Conservation (phyloP, 148 eudicot species). For the Selenicereus undatus region DNA sequence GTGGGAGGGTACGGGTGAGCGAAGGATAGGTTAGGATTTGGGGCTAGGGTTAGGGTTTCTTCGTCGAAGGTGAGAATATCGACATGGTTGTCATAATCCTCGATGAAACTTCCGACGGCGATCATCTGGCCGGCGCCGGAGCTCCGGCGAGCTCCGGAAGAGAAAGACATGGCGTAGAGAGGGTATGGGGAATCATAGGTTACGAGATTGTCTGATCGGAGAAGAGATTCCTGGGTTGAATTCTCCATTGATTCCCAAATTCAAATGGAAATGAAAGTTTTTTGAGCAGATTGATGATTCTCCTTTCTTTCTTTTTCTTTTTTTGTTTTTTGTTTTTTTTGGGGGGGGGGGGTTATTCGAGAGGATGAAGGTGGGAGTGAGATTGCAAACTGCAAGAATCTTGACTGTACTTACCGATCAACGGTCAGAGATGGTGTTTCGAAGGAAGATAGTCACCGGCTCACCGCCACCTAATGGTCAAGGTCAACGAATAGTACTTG, state of each 20-base stretch:
- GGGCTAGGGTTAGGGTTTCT: conserved; percentile 48
- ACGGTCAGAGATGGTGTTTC: conserved; percentile 13
- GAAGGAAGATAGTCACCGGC: background rate
- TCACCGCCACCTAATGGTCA: conserved; percentile 13
- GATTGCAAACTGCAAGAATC: background rate
- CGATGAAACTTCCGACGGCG: conserved; percentile 88
- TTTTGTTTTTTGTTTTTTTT: too few relatives aligned
- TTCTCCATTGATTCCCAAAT: conserved; percentile 37
- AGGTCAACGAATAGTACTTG: conserved; percentile 6
- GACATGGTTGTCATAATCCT: conserved; percentile 70
- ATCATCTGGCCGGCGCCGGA: conserved; percentile 24
- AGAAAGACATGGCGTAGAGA: conserved; percentile 70
- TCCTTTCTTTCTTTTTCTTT: background rate
- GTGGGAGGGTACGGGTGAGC: conserved; percentile 88
- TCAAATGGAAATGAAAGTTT: conserved; percentile 1
- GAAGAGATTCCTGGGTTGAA: conserved; percentile 40
- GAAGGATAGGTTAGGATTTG: conserved; percentile 61
- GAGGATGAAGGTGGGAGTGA: background rate
- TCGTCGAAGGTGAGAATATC: conserved; percentile 65
- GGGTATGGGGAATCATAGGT: conserved; percentile 67
- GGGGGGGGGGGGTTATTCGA: background rate
- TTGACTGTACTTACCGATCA: background rate
- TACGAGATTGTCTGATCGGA: conserved; percentile 41
- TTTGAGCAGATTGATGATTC: background rate
- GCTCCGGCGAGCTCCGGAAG: conserved; percentile 31